Conservation (phyloP, 2,329 filamentous ascomycete genomes). For the Dactylonectria macrodidyma region DNA sequence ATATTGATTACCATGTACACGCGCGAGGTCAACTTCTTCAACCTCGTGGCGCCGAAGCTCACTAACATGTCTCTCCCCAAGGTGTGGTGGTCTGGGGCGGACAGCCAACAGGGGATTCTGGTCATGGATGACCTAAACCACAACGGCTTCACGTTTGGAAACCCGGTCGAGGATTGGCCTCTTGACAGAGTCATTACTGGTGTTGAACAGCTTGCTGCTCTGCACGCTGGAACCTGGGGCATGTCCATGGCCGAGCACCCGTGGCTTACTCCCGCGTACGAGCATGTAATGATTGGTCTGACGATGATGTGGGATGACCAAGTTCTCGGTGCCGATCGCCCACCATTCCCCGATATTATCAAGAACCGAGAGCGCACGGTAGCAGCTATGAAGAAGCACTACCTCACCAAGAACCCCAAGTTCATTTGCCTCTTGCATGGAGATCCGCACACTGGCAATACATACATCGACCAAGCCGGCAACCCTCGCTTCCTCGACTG, state of each 20-base stretch:
- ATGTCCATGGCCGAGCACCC: constrained; percentile 4
- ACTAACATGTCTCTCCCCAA: constrained; percentile 8
- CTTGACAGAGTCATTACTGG: constrained; percentile 17
- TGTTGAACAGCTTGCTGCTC: constrained; percentile 24
- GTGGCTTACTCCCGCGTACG: constrained; percentile 24
- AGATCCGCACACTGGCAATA: constrained; percentile 33
- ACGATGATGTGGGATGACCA: constrained; percentile 20
- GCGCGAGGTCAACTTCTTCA: constrained; percentile 18
- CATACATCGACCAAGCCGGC: constrained; percentile 17
- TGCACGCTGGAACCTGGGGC: constrained; percentile 32
- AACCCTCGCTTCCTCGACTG: constrained; percentile 33
- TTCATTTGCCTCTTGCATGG: constrained; percentile 32
- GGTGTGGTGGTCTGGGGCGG: constrained; percentile 20
- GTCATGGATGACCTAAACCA: constrained; percentile 29
- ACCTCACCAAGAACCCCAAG: constrained; percentile 22
- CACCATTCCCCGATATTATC: constrained; percentile 20
- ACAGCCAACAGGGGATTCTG: constrained; percentile 22
- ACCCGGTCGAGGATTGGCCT: constrained; percentile 9
- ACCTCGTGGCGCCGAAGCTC: constrained; percentile 7
- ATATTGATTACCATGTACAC: constrained; percentile 1
- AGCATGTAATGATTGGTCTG: constrained; percentile 23
- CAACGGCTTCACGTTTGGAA: constrained; percentile 22
- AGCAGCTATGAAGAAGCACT: constrained; percentile 20
- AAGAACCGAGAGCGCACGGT: constrained; percentile 16
- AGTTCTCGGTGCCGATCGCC: neutral